Conservation (phyloP, 1,139 yeast genomes). For the Diutina sp. region DNA sequence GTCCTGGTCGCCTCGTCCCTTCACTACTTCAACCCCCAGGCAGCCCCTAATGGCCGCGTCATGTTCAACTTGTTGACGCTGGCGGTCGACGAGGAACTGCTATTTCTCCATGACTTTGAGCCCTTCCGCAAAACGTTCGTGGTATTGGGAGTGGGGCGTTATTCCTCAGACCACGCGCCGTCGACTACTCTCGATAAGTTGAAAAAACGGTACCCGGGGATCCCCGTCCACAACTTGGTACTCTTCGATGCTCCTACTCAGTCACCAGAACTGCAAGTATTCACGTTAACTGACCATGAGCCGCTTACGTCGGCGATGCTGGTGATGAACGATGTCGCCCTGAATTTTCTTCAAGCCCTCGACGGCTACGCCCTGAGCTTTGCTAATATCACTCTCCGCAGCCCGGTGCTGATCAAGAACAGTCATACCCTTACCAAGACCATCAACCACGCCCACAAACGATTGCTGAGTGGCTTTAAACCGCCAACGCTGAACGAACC, state of each 20-base stretch:
- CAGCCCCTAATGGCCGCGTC: constrained; percentile 67
- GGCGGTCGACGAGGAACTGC: constrained; percentile 40
- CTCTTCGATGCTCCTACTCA: constrained; percentile 41
- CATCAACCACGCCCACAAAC: constrained; percentile 37
- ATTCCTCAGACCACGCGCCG: constrained; percentile 15
- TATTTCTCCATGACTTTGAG: constrained; percentile 76
- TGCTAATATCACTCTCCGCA: constrained; percentile 56
- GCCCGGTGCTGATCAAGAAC: constrained; percentile 56
- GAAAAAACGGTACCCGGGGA: constrained; percentile 32
- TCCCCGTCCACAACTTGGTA: constrained; percentile 52
- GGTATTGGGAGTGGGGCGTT: constrained; percentile 50
- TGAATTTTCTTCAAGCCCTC: constrained; percentile 48
- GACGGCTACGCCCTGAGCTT: constrained; percentile 60
- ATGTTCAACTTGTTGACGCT: constrained; percentile 41
- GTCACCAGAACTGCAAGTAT: constrained; percentile 4
- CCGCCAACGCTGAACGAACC: neutral
- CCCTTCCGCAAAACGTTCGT: constrained; percentile 71
- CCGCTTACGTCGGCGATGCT: constrained; percentile 43
- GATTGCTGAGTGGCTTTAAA: constrained; percentile 9
- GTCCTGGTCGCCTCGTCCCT: constrained; percentile 51
- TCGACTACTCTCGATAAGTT: constrained; percentile 12
- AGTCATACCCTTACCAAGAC: constrained; percentile 36
- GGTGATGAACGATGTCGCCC: constrained; percentile 58
- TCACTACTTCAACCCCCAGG: constrained; percentile 65
- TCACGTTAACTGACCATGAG: neutral